phyloP scores from a whole-genome alignment of 129 eudicot genomes.

The Lactuca saligna region DNA sequence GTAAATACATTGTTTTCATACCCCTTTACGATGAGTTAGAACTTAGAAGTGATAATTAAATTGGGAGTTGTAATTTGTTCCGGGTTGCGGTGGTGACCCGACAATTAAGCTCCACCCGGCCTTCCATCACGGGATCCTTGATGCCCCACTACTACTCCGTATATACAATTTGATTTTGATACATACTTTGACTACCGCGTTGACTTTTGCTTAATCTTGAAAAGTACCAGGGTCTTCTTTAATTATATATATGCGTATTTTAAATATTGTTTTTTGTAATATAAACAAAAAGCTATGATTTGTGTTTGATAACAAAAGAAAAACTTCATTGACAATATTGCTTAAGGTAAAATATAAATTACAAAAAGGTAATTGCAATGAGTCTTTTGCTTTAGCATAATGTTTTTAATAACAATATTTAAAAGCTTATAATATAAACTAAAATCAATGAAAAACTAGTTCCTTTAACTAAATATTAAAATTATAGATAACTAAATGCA shows the following conservation, averaged over 20 bases:
- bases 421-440: too few species aligned
- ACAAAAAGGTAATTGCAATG: too few species aligned
- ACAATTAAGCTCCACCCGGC: background rate
- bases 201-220: background rate
- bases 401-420: too few species aligned
- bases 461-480: background rate
- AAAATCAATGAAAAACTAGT: background rate
- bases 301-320: background rate
- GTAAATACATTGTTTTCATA: too few species aligned
- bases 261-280: too few species aligned
- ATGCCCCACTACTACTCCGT: background rate
- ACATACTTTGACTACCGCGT: background rate
- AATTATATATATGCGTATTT: too few species aligned
- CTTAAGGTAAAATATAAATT: background rate
- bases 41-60: background rate
- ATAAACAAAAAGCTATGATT: too few species aligned
- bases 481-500: too few species aligned
- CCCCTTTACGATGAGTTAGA: background rate
- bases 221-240: background rate
- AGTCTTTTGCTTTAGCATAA: background rate
- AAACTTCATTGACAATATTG: background rate
- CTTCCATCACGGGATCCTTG: slow-evolving; percentile 2
- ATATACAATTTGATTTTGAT: slow-evolving; percentile 1
- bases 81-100: background rate
- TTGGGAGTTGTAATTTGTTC: background rate